Conservation (phyloP, 257 asterid species). For the Phtheirospermum japonicum region DNA sequence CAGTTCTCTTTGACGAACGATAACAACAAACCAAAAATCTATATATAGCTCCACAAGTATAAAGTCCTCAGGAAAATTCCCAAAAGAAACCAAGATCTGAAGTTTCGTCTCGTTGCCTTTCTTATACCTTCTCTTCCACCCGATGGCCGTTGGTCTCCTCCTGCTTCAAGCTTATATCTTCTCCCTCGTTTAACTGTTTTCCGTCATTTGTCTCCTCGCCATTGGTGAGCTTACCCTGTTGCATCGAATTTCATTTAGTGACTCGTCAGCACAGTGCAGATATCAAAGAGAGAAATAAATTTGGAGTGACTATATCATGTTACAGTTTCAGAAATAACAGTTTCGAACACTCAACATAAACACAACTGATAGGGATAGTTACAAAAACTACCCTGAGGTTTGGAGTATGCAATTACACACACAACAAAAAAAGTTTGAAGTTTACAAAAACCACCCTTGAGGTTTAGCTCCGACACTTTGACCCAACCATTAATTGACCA, state of each 20-base stretch:
- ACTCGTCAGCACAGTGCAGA: too few species aligned
- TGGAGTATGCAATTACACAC: too few species aligned
- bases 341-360: too few species aligned
- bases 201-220: conserved; percentile 50
- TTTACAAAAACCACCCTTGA: too few species aligned
- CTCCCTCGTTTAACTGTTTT: conserved; percentile 35
- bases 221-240: conserved; percentile 45
- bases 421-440: too few species aligned
- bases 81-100: conserved; percentile 12
- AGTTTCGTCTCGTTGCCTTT: conserved; percentile 23
- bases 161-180: conserved; percentile 25
- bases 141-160: conserved; percentile 50
- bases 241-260: neutral
- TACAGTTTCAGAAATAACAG: too few species aligned
- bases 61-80: neutral
- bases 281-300: too few species aligned
- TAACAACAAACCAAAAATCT: neutral
- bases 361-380: too few species aligned
- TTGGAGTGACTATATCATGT: too few species aligned
- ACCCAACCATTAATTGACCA: too few species aligned
- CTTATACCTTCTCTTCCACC: conserved; percentile 37
- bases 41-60: neutral
- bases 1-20: conserved; percentile 11
- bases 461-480: too few species aligned
- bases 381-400: too few species aligned